Evolutionary conservation across 2,329 filamentous ascomycete species (phyloP).

Genomic region (Aspergillus fructus): DNA sequence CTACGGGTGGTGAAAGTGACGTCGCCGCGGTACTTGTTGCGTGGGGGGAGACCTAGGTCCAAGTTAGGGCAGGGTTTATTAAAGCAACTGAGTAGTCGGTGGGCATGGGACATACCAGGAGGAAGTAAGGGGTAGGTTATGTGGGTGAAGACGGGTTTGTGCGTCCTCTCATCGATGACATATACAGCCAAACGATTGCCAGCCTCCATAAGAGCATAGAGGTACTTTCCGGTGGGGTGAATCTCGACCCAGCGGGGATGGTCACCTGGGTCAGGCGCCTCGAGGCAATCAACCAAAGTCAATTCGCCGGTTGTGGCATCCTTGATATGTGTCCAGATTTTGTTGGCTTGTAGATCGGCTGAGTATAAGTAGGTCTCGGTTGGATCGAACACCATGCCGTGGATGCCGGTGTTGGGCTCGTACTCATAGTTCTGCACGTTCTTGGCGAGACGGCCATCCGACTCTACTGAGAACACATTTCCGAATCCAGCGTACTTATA

Average conservation of each 20-base stretch:
- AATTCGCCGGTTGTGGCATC: slow-evolving; percentile 60
- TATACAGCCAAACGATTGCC: slow-evolving; percentile 82
- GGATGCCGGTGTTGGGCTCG: slow-evolving; percentile 45
- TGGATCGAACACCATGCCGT: slow-evolving; percentile 50
- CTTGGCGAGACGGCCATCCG: slow-evolving; percentile 40
- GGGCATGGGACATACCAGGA: slow-evolving; percentile 56
- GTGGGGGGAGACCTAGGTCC: slow-evolving; percentile 35
- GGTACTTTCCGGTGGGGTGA: slow-evolving; percentile 72
- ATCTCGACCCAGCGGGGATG: slow-evolving; percentile 88
- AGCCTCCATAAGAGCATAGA: slow-evolving; percentile 88
- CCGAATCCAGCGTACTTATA: slow-evolving; percentile 82
- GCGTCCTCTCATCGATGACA: slow-evolving; percentile 70
- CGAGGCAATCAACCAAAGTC: slow-evolving; percentile 68
- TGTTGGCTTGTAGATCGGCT: slow-evolving; percentile 49
- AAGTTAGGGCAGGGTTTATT: neutral
- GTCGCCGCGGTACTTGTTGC: slow-evolving; percentile 74
- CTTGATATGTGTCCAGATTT: slow-evolving; percentile 79
- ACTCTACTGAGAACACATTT: slow-evolving; percentile 60
- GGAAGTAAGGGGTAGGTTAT: slow-evolving; percentile 77
- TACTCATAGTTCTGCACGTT: slow-evolving; percentile 50
- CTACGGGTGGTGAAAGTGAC: slow-evolving; percentile 73
- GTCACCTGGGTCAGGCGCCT: slow-evolving; percentile 69
- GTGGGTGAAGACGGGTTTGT: slow-evolving; percentile 75
- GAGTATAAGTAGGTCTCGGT: slow-evolving; percentile 49
- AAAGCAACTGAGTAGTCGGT: neutral